These are phyloP conservation scores for Clavulina sp. DNA, from an alignment of 768 basidiomycete genomes.

Conservation along the genomic window DNA sequence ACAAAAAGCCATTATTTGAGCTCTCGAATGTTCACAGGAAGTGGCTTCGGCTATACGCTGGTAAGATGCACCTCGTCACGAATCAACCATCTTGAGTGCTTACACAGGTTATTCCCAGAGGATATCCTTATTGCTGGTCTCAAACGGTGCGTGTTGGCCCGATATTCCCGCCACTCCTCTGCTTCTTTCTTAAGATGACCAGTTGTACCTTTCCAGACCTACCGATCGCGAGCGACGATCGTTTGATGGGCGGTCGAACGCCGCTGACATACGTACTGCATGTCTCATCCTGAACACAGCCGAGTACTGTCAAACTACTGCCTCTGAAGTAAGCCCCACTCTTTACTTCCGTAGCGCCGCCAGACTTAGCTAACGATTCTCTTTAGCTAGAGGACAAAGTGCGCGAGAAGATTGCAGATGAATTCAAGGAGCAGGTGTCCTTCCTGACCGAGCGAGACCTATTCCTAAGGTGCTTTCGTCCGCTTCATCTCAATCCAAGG, in stretches of 20 bases:
- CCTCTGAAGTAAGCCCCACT: conserved; percentile 43
- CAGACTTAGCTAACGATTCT: neutral
- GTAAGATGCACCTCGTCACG: conserved; percentile 24
- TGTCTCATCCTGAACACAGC: conserved; percentile 93
- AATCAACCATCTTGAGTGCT: conserved; percentile 9
- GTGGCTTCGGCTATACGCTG: conserved; percentile 88
- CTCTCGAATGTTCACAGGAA: conserved; percentile 71
- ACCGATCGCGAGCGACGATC: conserved; percentile 36
- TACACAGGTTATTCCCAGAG: conserved; percentile 35
- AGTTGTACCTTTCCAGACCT: neutral
- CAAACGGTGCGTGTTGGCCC: conserved; percentile 47
- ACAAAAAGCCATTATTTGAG: conserved; percentile 67
- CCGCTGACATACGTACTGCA: conserved; percentile 56
- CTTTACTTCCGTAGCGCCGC: neutral
- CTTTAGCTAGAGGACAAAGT: conserved; percentile 81
- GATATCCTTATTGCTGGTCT: conserved; percentile 62
- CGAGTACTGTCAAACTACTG: conserved; percentile 90
- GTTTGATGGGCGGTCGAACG: conserved; percentile 60
- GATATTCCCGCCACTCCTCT: neutral
- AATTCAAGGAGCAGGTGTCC: conserved; percentile 60
- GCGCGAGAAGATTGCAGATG: conserved; percentile 57
- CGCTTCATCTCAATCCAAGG: conserved; percentile 1
- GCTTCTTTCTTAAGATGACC: neutral
- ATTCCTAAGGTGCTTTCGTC: conserved; percentile 58
- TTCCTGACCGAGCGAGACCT: conserved; percentile 75